phyloP scores from a whole-genome alignment of 495 filamentous ascomycete genomes.

The Collariella sp. region DNA sequence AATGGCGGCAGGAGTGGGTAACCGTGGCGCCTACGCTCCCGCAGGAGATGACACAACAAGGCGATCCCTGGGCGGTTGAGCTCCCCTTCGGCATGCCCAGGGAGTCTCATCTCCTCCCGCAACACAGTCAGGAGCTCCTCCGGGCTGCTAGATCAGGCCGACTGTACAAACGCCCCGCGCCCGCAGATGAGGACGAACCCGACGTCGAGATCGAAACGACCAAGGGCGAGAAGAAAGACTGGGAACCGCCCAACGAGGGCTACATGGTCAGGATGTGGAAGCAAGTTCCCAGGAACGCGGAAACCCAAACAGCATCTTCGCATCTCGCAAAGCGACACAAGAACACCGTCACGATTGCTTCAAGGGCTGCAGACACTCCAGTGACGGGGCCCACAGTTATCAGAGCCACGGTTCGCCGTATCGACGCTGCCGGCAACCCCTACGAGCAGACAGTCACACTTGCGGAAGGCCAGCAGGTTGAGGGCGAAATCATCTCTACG shows the following conservation, averaged over 20 bases:
- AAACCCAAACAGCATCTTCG: constrained; percentile 64
- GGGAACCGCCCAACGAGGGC: constrained; percentile 43
- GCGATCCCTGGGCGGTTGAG: constrained; percentile 47
- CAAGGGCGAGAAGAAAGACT: constrained; percentile 41
- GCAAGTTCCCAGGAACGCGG: constrained; percentile 64
- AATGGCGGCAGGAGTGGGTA: constrained; percentile 72
- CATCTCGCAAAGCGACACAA: constrained; percentile 83
- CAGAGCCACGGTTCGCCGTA: constrained; percentile 66
- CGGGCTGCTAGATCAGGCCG: constrained; percentile 69
- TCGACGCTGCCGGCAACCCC: constrained; percentile 68
- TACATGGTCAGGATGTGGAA: constrained; percentile 73
- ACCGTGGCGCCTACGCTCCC: constrained; percentile 59
- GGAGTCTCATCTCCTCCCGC: constrained; percentile 71
- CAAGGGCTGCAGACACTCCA: constrained; percentile 35
- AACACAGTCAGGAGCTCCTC: constrained; percentile 74
- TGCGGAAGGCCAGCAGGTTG: constrained; percentile 69
- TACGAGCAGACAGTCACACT: constrained; percentile 74
- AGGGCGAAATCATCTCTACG: constrained; percentile 67
- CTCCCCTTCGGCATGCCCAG: constrained; percentile 70
- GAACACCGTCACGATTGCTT: constrained; percentile 46
- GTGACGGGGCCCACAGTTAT: constrained; percentile 46
- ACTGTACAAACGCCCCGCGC: constrained; percentile 51
- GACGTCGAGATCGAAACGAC: constrained; percentile 39
- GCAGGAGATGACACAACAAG: constrained; percentile 42
- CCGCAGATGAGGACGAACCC: constrained; percentile 45